These are phyloP conservation scores for Cystobasidiopsis lactophilus DNA, from an alignment of 768 basidiomycete species.

Conservation along the genomic window DNA sequence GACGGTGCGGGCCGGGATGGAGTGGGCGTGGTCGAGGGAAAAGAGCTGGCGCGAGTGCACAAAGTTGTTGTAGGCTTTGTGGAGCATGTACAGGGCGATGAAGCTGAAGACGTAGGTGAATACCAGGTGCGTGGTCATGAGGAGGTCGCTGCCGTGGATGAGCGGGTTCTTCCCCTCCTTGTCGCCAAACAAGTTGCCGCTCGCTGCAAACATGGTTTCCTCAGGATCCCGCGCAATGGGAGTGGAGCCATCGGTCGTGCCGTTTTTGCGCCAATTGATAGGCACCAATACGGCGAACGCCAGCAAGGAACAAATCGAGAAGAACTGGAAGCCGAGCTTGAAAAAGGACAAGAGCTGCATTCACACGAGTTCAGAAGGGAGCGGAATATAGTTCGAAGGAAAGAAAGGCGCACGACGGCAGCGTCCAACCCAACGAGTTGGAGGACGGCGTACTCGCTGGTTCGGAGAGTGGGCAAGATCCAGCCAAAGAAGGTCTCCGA, in stretches of 20 bases:
- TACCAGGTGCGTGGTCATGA: conserved; percentile 35
- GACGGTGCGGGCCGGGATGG: conserved; percentile 79
- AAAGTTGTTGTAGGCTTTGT: conserved; percentile 46
- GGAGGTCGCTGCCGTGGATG: background rate
- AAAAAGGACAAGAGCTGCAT: conserved; percentile 72
- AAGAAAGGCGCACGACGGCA: conserved; percentile 48
- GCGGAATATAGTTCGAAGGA: background rate
- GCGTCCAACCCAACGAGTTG: conserved; percentile 95
- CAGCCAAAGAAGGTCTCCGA: conserved; percentile 80
- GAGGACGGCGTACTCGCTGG: conserved; percentile 75
- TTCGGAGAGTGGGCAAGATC: conserved; percentile 76
- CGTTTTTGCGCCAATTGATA: conserved; percentile 65
- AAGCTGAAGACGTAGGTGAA: conserved; percentile 88
- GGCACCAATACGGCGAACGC: conserved; percentile 78
- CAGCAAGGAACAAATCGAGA: conserved; percentile 62
- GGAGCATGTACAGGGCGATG: conserved; percentile 62
- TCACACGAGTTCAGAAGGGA: background rate
- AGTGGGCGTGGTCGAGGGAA: conserved; percentile 81
- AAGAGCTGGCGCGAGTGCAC: conserved; percentile 50
- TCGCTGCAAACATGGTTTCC: too few species aligned
- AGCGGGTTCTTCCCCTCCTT: background rate
- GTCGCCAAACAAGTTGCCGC: background rate
- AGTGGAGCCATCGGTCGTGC: conserved; percentile 28
- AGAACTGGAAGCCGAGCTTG: conserved; percentile 83
- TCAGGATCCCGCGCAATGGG: conserved; percentile 7